Conservation (phyloP, 305 asterid genomes). For the Caryopteris hybrid region DNA sequence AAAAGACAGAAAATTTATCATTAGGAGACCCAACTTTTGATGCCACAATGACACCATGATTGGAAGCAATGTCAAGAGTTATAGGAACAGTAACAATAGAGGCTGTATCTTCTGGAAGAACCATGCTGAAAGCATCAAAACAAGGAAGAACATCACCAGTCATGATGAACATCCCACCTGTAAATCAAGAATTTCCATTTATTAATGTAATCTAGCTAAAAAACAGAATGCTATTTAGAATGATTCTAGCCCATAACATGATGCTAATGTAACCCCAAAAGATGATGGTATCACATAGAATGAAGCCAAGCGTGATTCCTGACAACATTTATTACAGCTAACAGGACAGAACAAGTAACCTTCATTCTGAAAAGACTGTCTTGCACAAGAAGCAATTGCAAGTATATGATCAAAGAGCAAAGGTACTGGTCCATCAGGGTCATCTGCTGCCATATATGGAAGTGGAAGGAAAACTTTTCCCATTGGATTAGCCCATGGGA, state of each 20-base stretch:
- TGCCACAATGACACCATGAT: conserved; percentile 96
- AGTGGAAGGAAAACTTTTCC: conserved; percentile 98
- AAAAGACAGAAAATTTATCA: conserved; percentile 39
- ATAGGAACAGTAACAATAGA: conserved; percentile 89
- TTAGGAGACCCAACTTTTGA: conserved; percentile 39
- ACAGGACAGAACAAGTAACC: conserved; percentile 48
- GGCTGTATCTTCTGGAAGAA: conserved; percentile 81
- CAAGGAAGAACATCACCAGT: conserved; percentile 99
- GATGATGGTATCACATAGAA: conserved; percentile 25
- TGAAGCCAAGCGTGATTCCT: conserved; percentile 21
- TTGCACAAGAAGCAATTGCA: conserved; percentile 89
- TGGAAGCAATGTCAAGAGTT: conserved; percentile 90
- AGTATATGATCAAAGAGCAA: conserved; percentile 95
- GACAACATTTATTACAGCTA: conserved; percentile 28
- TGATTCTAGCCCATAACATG: conserved; percentile 4
- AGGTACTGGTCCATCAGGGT: conserved; percentile 94
- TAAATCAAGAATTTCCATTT: conserved; percentile 25
- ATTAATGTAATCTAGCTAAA: conserved; percentile 9
- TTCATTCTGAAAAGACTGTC: conserved; percentile 80
- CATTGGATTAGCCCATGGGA: conserved; percentile 99
- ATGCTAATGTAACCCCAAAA: conserved; percentile 20
- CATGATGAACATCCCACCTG: conserved; percentile 97
- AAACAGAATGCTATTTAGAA: conserved; percentile 6
- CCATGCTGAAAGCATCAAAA: conserved; percentile 89
- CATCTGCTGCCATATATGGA: conserved; percentile 89